Evolutionary conservation across 1,284 basidiomycete species (phyloP).

Genomic region (Butyriboletus regius): DNA sequence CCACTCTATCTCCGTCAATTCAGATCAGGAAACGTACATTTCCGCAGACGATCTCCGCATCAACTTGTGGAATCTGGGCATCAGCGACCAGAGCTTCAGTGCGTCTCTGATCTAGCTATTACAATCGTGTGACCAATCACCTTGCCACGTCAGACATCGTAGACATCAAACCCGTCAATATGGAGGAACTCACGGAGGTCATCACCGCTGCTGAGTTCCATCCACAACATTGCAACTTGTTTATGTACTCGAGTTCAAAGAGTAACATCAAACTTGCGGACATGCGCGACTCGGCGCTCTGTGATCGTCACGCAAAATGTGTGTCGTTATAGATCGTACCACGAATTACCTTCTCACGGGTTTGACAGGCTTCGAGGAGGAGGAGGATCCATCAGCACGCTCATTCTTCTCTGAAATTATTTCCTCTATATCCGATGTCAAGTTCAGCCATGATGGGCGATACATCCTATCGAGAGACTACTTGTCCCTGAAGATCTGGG

Average conservation of each 20-base stretch:
- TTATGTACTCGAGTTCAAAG: conserved; percentile 99
- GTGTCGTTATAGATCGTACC: conserved; percentile 29
- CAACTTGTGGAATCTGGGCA: conserved; percentile 98
- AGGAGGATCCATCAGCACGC: conserved; percentile 93
- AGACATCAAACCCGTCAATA: conserved; percentile 99
- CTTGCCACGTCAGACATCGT: conserved; percentile 73
- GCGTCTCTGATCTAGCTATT: conserved; percentile 33
- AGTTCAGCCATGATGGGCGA: conserved; percentile 94
- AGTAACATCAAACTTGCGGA: conserved; percentile 99
- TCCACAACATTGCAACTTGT: conserved; percentile 92
- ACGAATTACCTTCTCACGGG: conserved; percentile 13
- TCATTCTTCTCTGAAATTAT: conserved; percentile 99
- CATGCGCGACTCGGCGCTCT: conserved; percentile 97
- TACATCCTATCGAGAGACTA: conserved; percentile 97
- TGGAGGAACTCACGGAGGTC: conserved; percentile 99
- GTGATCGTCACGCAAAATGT: conserved; percentile 96
- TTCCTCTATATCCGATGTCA: conserved; percentile 98
- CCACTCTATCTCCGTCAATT: conserved; percentile 98
- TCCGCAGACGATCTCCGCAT: conserved; percentile 95
- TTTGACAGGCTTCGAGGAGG: conserved; percentile 85
- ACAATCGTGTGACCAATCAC: conserved; percentile 10
- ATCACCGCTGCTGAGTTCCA: conserved; percentile 99
- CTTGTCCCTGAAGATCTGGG: conserved; percentile 98
- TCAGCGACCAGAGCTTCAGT: conserved; percentile 99
- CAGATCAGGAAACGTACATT: conserved; percentile 98